Conservation (phyloP, 768 basidiomycete species). For the Auricularia heimuer region DNA sequence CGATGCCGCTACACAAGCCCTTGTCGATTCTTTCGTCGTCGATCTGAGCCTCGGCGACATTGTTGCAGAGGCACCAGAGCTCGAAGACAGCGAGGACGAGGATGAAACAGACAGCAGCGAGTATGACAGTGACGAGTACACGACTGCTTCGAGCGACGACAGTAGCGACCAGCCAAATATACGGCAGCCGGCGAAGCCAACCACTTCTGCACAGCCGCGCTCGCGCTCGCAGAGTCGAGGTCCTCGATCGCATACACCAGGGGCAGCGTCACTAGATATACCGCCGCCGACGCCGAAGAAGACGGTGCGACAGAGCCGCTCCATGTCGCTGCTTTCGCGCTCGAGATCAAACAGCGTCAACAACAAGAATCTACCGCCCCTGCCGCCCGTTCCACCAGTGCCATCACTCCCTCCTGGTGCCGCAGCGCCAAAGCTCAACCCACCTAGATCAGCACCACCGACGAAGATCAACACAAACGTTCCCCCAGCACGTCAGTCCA, state of each 20-base stretch:
- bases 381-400: constrained; percentile 33
- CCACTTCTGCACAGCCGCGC: constrained; percentile 16
- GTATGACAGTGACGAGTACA: constrained; percentile 33
- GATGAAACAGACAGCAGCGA: constrained; percentile 37
- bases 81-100: constrained; percentile 45
- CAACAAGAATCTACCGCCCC: constrained; percentile 5
- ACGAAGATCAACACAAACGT: neutral
- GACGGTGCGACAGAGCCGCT: constrained; percentile 9
- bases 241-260: constrained; percentile 7
- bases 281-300: constrained; percentile 9
- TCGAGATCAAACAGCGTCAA: constrained; percentile 31
- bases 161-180: constrained; percentile 19
- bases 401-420: constrained; percentile 29
- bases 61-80: constrained; percentile 66
- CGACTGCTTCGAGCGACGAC: constrained; percentile 3
- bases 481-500: neutral
- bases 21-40: constrained; percentile 72
- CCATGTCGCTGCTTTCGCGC: constrained; percentile 39
- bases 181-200: constrained; percentile 26
- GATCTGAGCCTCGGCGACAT: constrained; percentile 79
- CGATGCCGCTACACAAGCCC: constrained; percentile 71
- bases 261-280: constrained; percentile 10
- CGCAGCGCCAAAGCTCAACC: constrained; percentile 10
- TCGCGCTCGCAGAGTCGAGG: constrained; percentile 21
- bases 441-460: constrained; percentile 4